Percentiles rank a stretch among this genome's conserved stretches.
These are phyloP conservation scores for Colletotrichum sp. DNA, from an alignment of 2,329 filamentous ascomycete species.

Conservation along the genomic window DNA sequence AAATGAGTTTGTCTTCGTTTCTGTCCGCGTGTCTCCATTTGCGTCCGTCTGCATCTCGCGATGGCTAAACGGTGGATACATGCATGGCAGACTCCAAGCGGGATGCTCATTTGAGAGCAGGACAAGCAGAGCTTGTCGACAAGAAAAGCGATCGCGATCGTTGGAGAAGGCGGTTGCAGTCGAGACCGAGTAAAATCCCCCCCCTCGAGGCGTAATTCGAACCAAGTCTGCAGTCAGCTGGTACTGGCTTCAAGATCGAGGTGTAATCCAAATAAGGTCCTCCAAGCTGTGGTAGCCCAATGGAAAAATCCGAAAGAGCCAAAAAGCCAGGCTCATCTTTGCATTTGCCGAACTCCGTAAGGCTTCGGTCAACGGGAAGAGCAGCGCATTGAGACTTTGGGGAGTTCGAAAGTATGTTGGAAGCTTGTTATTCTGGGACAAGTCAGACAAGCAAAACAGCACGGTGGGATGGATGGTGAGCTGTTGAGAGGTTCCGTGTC, in stretches of 20 bases:
- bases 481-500: not conserved
- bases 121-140: not conserved
- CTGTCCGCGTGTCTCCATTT: not conserved
- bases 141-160: not conserved
- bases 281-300: not conserved
- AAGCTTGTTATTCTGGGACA: not conserved
- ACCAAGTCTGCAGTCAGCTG: not conserved
- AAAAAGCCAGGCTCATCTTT: not conserved
- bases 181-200: not conserved
- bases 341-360: not conserved
- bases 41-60: not conserved
- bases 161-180: not conserved
- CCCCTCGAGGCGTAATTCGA: not conserved
- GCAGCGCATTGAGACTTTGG: slow-evolving; percentile 9
- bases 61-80: not conserved
- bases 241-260: not conserved
- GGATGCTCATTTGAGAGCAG: not conserved
- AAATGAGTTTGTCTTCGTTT: not conserved
- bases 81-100: not conserved
- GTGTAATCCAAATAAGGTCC: not conserved
- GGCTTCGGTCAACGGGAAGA: not conserved
- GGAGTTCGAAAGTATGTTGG: not conserved
- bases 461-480: not conserved
- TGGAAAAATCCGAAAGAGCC: not conserved
- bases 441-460: not conserved